Base-by-base conservation (phyloP, 805 yeast genomes). In the Candida sonorensis region DNA sequence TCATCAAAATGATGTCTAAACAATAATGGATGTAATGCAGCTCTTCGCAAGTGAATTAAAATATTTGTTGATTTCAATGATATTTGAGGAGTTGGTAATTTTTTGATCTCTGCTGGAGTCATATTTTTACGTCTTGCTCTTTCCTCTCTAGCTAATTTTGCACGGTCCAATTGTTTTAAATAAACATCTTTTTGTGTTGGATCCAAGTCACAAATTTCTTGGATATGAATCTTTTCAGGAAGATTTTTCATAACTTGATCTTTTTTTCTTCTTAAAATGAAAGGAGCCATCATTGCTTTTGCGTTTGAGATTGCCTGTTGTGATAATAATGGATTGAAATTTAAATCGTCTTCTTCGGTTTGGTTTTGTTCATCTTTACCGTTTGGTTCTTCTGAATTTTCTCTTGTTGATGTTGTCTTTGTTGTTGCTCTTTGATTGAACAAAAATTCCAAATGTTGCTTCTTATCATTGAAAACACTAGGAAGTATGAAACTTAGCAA, bases 221-320 rank as follows among this genome's bases (percentile, higher is more conserved):
- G 69, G 27, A 60, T 61, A 37, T 80, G 85, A 34, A 64, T 60
- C 52, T 92, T 92, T 19, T 70, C 67, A 1, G 98, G 98, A 37
- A 92, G 64, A 53, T 92, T 90, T 51, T 83, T 75, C 57, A 92
- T 69, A 7, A 92, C 98, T 58, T 90, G 97, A 35, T 75, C 83
- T 61, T 92, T 92, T 53, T 80, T 81, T 55, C 99, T 77, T 58
- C 99, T 72, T 48, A 92, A 64, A 7, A 92, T 90, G 62, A 92
- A 92, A 4, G 99, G 99, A 3, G 94, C 82, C 97, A 92, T 90
- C 97, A 92, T 90, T 5, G 92, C 81, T 55, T 85, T 86, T 4
- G 99, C 99, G 51, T 87, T 83, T 21, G 77, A 70, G 40, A 92
- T 87, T 1, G 98, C 94, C 59, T 90, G 94, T 44, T 81, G 82